A percentile compares a stretch with the other conserved stretches of the same genome.
Evolutionary conservation across 2,329 filamentous ascomycete genomes (phyloP).

Genomic region (Fusarium fracticaudum): DNA sequence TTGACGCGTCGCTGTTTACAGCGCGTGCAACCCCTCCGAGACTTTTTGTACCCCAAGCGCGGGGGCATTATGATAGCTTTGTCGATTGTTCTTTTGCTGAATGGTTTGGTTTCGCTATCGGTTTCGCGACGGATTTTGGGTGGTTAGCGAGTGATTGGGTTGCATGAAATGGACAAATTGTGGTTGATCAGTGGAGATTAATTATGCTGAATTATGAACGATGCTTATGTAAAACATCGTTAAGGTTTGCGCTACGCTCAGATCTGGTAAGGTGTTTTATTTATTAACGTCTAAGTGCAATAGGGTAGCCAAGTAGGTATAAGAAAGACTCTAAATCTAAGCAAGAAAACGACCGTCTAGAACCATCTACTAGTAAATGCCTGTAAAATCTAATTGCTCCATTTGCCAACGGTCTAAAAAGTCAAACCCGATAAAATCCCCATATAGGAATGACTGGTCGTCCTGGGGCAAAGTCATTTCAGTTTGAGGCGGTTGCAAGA

Average conservation of each 20-base stretch:
- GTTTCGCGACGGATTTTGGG: neutral
- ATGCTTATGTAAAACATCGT: neutral
- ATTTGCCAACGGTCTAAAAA: slow-evolving; percentile 20
- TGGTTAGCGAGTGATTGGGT: neutral
- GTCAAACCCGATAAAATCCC: neutral
- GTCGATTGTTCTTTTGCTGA: no score
- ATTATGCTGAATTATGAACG: neutral
- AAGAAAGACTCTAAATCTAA: neutral
- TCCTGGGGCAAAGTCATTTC: neutral
- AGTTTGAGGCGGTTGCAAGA: fast-evolving
- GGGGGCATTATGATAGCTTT: slow-evolving; percentile 1
- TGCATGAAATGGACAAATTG: neutral
- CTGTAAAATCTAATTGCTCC: slow-evolving; percentile 17
- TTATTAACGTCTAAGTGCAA: neutral
- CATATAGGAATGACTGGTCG: neutral
- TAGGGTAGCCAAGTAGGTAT: neutral
- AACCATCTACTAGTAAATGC: neutral
- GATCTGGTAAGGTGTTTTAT: neutral
- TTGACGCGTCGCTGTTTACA: slow-evolving; percentile 52
- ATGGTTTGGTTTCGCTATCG: neutral
- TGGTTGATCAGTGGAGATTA: neutral
- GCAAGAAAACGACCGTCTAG: neutral
- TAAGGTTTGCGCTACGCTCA: neutral
- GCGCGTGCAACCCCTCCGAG: slow-evolving; percentile 47
- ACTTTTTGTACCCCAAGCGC: slow-evolving; percentile 50